Evolutionary conservation across 2,329 filamentous ascomycete species (phyloP).

Genomic region (Colletotrichum sp.): DNA sequence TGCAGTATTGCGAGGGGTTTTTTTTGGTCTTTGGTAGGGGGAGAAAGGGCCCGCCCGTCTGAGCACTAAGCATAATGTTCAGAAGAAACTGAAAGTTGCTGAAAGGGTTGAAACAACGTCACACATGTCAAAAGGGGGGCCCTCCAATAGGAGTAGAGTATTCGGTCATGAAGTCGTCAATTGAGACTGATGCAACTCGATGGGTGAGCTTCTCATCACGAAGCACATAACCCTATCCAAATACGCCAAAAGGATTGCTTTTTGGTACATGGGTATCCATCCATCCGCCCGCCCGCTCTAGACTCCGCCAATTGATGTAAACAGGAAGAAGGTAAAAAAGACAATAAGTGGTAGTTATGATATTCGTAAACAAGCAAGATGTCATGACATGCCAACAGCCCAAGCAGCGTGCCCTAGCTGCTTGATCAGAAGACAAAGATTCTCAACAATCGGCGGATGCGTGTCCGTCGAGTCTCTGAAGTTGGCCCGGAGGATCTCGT

Average conservation of each 20-base stretch:
- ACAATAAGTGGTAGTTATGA: neutral
- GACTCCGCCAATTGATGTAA: neutral
- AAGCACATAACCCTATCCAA: neutral
- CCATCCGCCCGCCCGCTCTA: neutral
- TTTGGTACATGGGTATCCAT: constrained; percentile 15
- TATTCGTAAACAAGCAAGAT: neutral
- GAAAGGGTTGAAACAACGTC: neutral
- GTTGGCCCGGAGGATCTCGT: constrained; percentile 61
- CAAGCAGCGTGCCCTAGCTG: constrained; percentile 60
- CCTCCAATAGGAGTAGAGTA: neutral
- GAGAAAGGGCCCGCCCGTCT: neutral
- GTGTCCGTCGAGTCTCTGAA: constrained; percentile 47
- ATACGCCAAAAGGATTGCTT: constrained; percentile 1
- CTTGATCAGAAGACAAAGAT: constrained; percentile 67
- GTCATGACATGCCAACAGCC: constrained; percentile 35
- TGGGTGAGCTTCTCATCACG: neutral
- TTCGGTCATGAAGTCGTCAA: neutral
- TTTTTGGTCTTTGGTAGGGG: neutral
- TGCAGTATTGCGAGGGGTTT: neutral
- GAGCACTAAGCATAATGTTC: neutral
- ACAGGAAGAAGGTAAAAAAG: neutral
- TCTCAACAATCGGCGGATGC: constrained; percentile 69
- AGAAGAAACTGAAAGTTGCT: neutral
- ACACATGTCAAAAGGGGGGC: neutral
- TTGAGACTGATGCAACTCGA: neutral